Evolutionary conservation across 164 flowering plant species (phyloP).

Genomic region (grape (Vitis vinifera)): ASM3070453v1 NC_081811.1:3869501-3870000

Average conservation of each 20-base stretch:
- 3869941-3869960: background rate
- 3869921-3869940: background rate
- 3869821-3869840: background rate
- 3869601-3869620: too few species aligned
- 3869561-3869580: too few species aligned
- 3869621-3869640: too few species aligned
- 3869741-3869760: too few species aligned
- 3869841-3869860: background rate
- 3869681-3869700: background rate
- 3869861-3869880: background rate
- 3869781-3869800: background rate
- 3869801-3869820: background rate
- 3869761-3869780: background rate
- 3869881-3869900: background rate
- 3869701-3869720: background rate
- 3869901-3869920: background rate
- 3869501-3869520: too few species aligned
- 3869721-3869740: background rate
- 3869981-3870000: constrained; percentile 75
- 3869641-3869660: too few species aligned
- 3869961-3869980: background rate
- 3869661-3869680: too few species aligned
- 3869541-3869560: too few species aligned
- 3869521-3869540: too few species aligned
- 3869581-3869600: too few species aligned